Conservation (phyloP, 1,284 basidiomycete genomes). For the Cryptococcus amylolentus region DNA sequence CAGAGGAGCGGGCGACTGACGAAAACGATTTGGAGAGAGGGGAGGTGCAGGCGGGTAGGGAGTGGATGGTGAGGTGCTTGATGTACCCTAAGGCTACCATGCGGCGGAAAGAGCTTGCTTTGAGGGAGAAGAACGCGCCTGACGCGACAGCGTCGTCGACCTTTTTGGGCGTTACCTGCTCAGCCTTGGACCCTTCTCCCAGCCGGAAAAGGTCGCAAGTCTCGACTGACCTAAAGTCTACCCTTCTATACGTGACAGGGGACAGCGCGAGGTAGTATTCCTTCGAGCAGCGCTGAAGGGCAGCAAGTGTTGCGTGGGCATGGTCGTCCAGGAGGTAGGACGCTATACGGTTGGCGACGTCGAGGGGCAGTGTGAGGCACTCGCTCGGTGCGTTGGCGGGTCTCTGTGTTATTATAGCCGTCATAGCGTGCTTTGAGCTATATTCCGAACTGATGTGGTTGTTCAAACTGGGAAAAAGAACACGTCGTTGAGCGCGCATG, state of each 20-base stretch:
- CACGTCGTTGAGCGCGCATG: no score
- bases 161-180: neutral
- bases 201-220: conserved; percentile 12
- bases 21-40: conserved; percentile 8
- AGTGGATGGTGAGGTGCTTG: conserved; percentile 13
- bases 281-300: conserved; percentile 13
- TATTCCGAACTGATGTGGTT: no score
- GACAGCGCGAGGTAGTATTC: conserved; percentile 18
- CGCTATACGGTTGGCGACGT: conserved; percentile 25
- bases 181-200: neutral
- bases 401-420: no score
- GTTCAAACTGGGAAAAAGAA: no score
- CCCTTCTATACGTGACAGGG: conserved; percentile 18
- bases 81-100: conserved; percentile 8
- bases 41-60: conserved; percentile 2
- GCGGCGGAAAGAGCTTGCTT: conserved; percentile 4
- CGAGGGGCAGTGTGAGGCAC: conserved; percentile 11
- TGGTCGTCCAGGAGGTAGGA: conserved; percentile 7
- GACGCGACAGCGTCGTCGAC: conserved; percentile 1
- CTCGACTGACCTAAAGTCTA: conserved; percentile 9
- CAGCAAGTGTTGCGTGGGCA: conserved; percentile 11
- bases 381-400: no score
- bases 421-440: no score
- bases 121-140: conserved; percentile 1
- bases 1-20: neutral